phyloP scores from a whole-genome alignment of 495 filamentous ascomycete genomes.

The Hypoxylon crocopeplum region DNA sequence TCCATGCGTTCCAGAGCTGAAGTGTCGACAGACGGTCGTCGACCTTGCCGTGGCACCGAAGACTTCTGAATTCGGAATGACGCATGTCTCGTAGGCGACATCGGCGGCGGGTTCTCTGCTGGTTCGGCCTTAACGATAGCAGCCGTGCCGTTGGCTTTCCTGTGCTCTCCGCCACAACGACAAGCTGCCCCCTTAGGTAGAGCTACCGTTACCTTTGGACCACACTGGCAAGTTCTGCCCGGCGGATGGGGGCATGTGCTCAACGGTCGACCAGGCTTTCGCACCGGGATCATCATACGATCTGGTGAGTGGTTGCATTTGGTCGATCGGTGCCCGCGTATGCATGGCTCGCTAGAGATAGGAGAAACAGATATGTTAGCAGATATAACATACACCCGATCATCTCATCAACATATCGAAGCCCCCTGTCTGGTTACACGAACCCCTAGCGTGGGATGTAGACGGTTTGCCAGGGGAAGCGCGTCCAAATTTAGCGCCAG shows the following conservation, averaged over 20 bases:
- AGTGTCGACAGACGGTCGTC: constrained; percentile 55
- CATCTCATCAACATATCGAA: neutral
- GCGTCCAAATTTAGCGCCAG: constrained; percentile 24
- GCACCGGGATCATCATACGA: constrained; percentile 77
- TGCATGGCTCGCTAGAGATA: constrained; percentile 73
- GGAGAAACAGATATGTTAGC: constrained; percentile 30
- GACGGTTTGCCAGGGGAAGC: constrained; percentile 13
- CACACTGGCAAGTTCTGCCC: constrained; percentile 58
- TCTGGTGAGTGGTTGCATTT: constrained; percentile 78
- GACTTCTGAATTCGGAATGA: constrained; percentile 54
- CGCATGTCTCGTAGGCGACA: constrained; percentile 40
- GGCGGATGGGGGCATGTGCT: constrained; percentile 78
- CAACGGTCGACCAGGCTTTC: constrained; percentile 80
- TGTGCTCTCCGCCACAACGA: constrained; percentile 45
- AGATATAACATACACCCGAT: constrained; percentile 1
- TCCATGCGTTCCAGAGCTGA: constrained; percentile 54
- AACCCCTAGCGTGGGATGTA: constrained; percentile 7
- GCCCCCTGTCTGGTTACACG: constrained; percentile 19
- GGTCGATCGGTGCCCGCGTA: constrained; percentile 84
- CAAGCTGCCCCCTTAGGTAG: constrained; percentile 60
- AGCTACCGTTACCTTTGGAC: constrained; percentile 55
- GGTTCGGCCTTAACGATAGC: constrained; percentile 38
- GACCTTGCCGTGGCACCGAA: constrained; percentile 35
- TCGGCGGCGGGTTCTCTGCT: constrained; percentile 35
- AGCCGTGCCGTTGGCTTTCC: constrained; percentile 13